phyloP scores from a whole-genome alignment of 805 yeast species.

The Wickerhamomyces subpelliculosus region DNA sequence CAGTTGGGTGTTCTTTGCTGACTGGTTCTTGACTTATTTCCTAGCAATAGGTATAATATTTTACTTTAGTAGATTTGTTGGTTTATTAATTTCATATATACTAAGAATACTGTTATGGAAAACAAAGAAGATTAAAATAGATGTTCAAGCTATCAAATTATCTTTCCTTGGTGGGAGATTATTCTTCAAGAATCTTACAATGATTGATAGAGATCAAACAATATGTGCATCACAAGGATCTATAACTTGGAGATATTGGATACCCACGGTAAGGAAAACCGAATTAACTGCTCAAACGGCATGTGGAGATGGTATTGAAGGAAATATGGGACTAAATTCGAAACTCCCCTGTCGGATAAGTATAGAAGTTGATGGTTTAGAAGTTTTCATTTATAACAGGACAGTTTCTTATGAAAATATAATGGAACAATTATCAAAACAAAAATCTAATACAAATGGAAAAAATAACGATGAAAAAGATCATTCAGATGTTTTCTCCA shows the following conservation, averaged over 20 bases:
- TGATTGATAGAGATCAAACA: constrained; percentile 70
- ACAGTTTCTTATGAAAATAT: constrained; percentile 69
- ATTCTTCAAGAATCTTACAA: constrained; percentile 66
- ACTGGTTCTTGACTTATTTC: constrained; percentile 68
- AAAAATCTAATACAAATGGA: constrained; percentile 4
- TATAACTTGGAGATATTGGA: constrained; percentile 91
- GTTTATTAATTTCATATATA: constrained; percentile 44
- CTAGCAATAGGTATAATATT: constrained; percentile 60
- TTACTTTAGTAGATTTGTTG: constrained; percentile 69
- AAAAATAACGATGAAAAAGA: constrained; percentile 9
- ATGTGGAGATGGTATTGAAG: constrained; percentile 7
- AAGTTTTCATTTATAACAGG: constrained; percentile 77
- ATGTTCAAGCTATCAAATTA: constrained; percentile 66
- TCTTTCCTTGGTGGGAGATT: constrained; percentile 80
- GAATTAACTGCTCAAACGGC: background rate
- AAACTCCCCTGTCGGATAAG: constrained; percentile 49
- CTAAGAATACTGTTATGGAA: constrained; percentile 60
- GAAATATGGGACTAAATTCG: constrained; percentile 29
- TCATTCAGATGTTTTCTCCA: constrained; percentile 5
- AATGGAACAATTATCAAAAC: constrained; percentile 29
- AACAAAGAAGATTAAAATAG: constrained; percentile 46
- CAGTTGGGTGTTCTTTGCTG: constrained; percentile 75
- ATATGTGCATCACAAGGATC: constrained; percentile 63
- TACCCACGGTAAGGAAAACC: constrained; percentile 28
- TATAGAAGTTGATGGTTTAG: constrained; percentile 68